phyloP scores from a whole-genome alignment of 73 alveolate species.

The Loxodes magnus region DNA sequence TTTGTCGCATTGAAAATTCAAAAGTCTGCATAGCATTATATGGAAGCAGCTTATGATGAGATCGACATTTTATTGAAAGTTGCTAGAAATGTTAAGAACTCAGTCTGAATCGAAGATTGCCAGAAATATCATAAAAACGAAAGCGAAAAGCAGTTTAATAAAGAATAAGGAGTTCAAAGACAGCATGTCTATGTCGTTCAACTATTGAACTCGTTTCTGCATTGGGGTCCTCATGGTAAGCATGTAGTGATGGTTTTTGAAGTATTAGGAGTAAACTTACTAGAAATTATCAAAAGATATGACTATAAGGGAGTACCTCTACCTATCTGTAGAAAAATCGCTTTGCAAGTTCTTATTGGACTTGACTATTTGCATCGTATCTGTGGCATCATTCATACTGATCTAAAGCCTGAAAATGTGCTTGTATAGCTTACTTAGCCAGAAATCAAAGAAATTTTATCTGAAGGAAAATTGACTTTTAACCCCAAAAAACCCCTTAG shows the following conservation, averaged over 20 bases:
- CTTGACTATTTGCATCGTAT: constrained; percentile 89
- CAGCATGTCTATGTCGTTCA: constrained; percentile 28
- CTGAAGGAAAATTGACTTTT: too few species aligned
- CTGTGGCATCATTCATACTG: constrained; percentile 94
- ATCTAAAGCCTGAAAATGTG: constrained; percentile 92
- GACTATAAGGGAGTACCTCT: constrained; percentile 58
- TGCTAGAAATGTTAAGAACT: not conserved
- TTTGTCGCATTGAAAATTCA: constrained; percentile 88
- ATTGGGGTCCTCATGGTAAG: constrained; percentile 39
- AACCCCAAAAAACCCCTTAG: too few species aligned
- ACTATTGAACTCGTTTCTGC: constrained; percentile 22
- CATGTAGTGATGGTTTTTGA: constrained; percentile 89
- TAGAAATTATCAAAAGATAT: constrained; percentile 62
- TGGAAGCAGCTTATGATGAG: constrained; percentile 45
- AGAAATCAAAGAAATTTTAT: constrained; percentile 52
- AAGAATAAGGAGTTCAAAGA: not conserved
- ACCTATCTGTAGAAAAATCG: constrained; percentile 45
- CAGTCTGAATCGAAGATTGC: not conserved
- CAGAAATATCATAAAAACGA: not conserved
- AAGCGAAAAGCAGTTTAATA: not conserved
- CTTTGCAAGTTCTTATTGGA: constrained; percentile 88
- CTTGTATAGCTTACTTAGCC: constrained; percentile 58
- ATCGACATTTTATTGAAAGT: constrained; percentile 8
- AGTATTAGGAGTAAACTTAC: constrained; percentile 76
- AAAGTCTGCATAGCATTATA: constrained; percentile 91